phyloP scores from a whole-genome alignment of 177 flowering plant species.

The Vitis hybrid region DNA sequence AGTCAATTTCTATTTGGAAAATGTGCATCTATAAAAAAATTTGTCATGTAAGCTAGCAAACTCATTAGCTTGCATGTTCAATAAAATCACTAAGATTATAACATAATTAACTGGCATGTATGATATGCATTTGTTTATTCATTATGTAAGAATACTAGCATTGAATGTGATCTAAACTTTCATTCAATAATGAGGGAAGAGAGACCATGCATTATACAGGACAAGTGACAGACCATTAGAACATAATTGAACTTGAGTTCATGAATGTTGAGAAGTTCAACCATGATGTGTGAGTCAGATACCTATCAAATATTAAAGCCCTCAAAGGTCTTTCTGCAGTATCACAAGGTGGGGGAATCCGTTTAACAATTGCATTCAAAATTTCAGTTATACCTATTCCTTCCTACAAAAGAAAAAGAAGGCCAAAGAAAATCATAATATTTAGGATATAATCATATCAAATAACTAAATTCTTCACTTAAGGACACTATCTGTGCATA shows the following conservation, averaged over 20 bases:
- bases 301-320: conserved; percentile 98
- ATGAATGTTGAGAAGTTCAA: background rate
- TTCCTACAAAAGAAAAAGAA: conserved; percentile 51
- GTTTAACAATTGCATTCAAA: conserved; percentile 77
- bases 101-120: too few species aligned
- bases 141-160: too few species aligned
- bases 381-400: conserved; percentile 90
- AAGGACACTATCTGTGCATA: background rate
- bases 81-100: too few species aligned
- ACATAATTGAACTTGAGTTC: background rate
- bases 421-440: conserved; percentile 1
- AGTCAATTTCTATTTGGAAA: too few species aligned
- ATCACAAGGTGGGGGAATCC: conserved; percentile 78
- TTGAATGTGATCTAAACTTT: background rate
- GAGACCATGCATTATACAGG: background rate
- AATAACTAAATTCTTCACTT: too few species aligned
- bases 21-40: too few species aligned
- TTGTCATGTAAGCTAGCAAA: too few species aligned
- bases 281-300: background rate
- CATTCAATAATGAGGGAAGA: background rate
- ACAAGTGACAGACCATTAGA: background rate
- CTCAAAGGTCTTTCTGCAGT: conserved; percentile 75
- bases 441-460: conserved; percentile 3
- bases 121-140: too few species aligned
- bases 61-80: too few species aligned